Conservation (phyloP, 2,329 filamentous ascomycete genomes). For the Geosmithia morbida region DNA sequence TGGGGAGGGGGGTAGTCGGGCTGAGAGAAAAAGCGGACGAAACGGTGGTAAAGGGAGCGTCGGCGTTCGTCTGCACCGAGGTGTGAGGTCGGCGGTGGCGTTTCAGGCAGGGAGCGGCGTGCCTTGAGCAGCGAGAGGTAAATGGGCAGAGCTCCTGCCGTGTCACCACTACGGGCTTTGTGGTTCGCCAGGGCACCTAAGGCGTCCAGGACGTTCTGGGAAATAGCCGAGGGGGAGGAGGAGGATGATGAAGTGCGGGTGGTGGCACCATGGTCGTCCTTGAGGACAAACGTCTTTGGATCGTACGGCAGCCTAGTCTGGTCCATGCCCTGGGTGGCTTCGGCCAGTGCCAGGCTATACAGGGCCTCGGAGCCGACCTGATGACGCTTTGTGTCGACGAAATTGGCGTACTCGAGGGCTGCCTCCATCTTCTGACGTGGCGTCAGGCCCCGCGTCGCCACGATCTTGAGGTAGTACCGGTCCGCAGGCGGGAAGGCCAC, state of each 20-base stretch:
- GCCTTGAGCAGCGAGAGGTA: constrained; percentile 75
- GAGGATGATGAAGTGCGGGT: too few relatives aligned
- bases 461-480: constrained; percentile 64
- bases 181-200: constrained; percentile 69
- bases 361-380: constrained; percentile 49
- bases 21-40: constrained; percentile 17
- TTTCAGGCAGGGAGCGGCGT: constrained; percentile 42
- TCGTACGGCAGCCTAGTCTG: constrained; percentile 33
- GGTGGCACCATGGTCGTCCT: constrained; percentile 34
- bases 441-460: constrained; percentile 68
- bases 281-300: constrained; percentile 46
- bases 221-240: constrained; percentile 30
- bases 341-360: constrained; percentile 62
- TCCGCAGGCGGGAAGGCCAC: constrained; percentile 57
- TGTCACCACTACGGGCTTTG: constrained; percentile 53
- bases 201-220: constrained; percentile 59
- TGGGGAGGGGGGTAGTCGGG: constrained; percentile 59
- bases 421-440: constrained; percentile 70
- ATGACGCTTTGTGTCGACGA: constrained; percentile 63
- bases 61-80: background rate
- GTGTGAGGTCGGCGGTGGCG: constrained; percentile 8
- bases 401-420: constrained; percentile 70
- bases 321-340: constrained; percentile 47
- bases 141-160: constrained; percentile 62
- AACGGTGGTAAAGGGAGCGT: constrained; percentile 6